Evolutionary conservation across 768 basidiomycete species (phyloP).

Genomic region (Collybiopsis confluens): DNA sequence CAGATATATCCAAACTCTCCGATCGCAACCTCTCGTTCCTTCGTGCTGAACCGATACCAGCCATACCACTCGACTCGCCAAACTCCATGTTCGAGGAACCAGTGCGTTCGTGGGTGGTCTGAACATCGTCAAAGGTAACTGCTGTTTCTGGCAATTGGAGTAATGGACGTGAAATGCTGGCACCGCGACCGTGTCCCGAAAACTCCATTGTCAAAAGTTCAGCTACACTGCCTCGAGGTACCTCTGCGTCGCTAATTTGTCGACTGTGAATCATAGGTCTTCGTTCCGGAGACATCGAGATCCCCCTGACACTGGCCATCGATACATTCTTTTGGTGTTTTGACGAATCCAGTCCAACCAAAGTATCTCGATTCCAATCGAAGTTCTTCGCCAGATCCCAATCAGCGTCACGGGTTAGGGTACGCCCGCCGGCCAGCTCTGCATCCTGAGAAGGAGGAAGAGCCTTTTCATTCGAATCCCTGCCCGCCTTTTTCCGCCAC

Average conservation of each 20-base stretch:
- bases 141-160: conserved; percentile 2
- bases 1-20: conserved; percentile 1
- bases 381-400: conserved; percentile 19
- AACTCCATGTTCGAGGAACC: not conserved
- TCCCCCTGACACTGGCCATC: not conserved
- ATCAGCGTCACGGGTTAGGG: conserved; percentile 13
- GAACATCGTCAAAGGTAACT: not conserved
- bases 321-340: not conserved
- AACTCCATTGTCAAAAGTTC: not conserved
- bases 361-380: conserved; percentile 22
- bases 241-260: not conserved
- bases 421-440: conserved; percentile 5
- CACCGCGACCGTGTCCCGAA: not conserved
- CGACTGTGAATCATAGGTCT: not conserved
- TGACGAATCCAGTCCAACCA: conserved; percentile 16
- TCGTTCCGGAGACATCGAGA: not conserved
- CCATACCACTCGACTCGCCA: not conserved
- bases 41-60: conserved; percentile 1
- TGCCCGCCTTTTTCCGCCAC: conserved; percentile 5
- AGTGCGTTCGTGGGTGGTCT: too few species aligned
- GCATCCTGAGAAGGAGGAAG: not conserved
- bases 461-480: not conserved
- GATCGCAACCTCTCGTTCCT: conserved; percentile 3
- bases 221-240: not conserved
- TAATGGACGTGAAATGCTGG: not conserved